Evolutionary conservation across 371 early-diverging fungal species (phyloP).

Genomic region (Umbelopsis sp.): DNA sequence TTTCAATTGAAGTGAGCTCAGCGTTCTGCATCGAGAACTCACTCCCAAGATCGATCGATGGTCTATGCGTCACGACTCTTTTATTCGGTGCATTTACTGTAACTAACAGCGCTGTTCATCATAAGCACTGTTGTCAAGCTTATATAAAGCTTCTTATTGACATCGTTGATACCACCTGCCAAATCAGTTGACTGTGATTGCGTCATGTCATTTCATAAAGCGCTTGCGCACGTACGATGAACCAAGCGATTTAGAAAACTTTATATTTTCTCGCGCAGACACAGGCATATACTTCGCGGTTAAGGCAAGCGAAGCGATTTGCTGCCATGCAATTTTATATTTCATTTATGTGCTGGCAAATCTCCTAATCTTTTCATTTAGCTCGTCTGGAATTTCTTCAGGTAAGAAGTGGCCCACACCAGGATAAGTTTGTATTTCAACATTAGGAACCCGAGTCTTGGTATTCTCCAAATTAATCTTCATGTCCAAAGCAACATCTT

Average conservation of each 20-base stretch:
- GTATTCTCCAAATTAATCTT: slow-evolving; percentile 11
- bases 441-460: slow-evolving; percentile 8
- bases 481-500: slow-evolving; percentile 17
- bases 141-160: too few relatives aligned
- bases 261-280: too few relatives aligned
- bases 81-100: too few relatives aligned
- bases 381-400: slow-evolving; percentile 21
- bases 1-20: neutral
- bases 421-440: slow-evolving; percentile 11
- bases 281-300: too few relatives aligned
- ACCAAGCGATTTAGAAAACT: too few relatives aligned
- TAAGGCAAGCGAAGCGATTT: too few relatives aligned
- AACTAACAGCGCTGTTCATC: too few relatives aligned
- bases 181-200: neutral
- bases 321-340: neutral
- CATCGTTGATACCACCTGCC: neutral
- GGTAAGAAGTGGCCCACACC: slow-evolving; percentile 22
- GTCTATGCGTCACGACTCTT: too few relatives aligned
- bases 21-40: too few relatives aligned
- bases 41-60: too few relatives aligned
- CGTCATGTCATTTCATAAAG: neutral
- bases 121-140: too few relatives aligned
- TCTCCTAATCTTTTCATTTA: slow-evolving; percentile 16
- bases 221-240: too few relatives aligned
- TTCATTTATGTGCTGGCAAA: neutral